A percentile compares a stretch with the other conserved stretches of the same genome.
phyloP scores from a whole-genome alignment of 2,329 filamentous ascomycete genomes.

The Microcyclospora pomicola region DNA sequence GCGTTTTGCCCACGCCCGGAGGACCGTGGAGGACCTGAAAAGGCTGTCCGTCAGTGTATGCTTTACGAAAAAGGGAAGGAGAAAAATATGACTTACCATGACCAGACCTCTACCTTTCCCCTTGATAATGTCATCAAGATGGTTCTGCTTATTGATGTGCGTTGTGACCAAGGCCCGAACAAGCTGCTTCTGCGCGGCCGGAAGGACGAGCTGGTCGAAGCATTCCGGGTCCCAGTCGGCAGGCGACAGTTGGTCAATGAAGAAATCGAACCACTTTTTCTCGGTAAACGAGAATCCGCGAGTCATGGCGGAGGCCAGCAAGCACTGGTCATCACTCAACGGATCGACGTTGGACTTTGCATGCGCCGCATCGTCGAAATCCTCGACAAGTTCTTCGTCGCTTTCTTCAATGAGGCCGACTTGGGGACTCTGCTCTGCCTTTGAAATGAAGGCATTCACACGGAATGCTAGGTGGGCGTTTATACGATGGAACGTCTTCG shows the following conservation, averaged over 20 bases:
- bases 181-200: conserved; percentile 18
- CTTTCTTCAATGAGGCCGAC: conserved; percentile 8
- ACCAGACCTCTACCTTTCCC: conserved; percentile 28
- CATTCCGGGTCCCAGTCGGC: conserved; percentile 19
- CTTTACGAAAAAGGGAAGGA: too few relatives aligned
- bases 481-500: conserved; percentile 18
- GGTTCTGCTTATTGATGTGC: conserved; percentile 13
- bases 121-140: conserved; percentile 20
- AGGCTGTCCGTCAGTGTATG: too few relatives aligned
- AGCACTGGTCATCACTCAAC: conserved; percentile 15
- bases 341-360: not conserved
- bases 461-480: conserved; percentile 13
- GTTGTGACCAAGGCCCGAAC: conserved; percentile 21
- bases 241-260: conserved; percentile 19
- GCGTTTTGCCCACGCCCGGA: conserved; percentile 42
- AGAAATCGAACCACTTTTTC: conserved; percentile 25
- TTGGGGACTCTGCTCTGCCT: conserved; percentile 9
- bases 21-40: conserved; percentile 21
- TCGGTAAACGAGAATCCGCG: conserved; percentile 23
- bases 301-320: conserved; percentile 21
- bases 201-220: conserved; percentile 22
- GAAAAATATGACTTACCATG: conserved; percentile 7
- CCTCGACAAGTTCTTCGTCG: conserved; percentile 8
- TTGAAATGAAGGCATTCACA: conserved; percentile 11
- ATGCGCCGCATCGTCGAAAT: conserved; percentile 5